These are phyloP conservation scores for Colletotrichum zoysiae DNA, from an alignment of 2,329 filamentous ascomycete genomes.

Conservation along the genomic window DNA sequence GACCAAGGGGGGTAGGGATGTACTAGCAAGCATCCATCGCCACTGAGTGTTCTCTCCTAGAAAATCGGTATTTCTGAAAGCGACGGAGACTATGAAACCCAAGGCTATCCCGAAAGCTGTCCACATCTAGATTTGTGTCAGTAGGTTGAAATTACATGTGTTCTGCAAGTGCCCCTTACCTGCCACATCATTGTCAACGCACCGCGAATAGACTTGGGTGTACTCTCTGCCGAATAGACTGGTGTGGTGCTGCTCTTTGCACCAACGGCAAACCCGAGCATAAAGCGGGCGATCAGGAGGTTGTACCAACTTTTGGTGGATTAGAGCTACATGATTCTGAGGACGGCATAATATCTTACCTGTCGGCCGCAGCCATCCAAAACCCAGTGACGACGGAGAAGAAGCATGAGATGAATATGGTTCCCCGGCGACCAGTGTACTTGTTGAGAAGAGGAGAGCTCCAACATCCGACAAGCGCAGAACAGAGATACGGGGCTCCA, in stretches of 20 bases:
- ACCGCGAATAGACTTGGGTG: constrained; percentile 55
- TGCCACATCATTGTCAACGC: constrained; percentile 56
- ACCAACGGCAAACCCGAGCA: constrained; percentile 54
- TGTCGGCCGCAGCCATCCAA: constrained; percentile 68
- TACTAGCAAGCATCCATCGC: constrained; percentile 61
- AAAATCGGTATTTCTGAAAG: constrained; percentile 47
- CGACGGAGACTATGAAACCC: constrained; percentile 55
- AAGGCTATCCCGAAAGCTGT: constrained; percentile 54
- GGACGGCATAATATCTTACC: constrained; percentile 56
- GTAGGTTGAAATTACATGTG: background rate
- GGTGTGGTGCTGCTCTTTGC: constrained; percentile 53
- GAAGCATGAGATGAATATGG: constrained; percentile 73
- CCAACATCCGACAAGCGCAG: constrained; percentile 55
- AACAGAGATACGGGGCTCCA: constrained; percentile 66
- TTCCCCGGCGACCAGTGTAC: constrained; percentile 72
- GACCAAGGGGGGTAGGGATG: constrained; percentile 65
- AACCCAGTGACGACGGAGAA: constrained; percentile 63
- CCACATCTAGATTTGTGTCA: constrained; percentile 24
- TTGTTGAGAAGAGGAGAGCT: constrained; percentile 64
- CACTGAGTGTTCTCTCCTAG: constrained; percentile 52
- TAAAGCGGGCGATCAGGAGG: constrained; percentile 51
- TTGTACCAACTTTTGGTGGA: constrained; percentile 49
- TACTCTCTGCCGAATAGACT: constrained; percentile 53
- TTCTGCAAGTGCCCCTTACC: constrained; percentile 14
- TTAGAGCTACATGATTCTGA: constrained; percentile 27